These are phyloP conservation scores for Ambrosiella xylebori DNA, from an alignment of 2,329 filamentous ascomycete genomes.

Conservation along the genomic window DNA sequence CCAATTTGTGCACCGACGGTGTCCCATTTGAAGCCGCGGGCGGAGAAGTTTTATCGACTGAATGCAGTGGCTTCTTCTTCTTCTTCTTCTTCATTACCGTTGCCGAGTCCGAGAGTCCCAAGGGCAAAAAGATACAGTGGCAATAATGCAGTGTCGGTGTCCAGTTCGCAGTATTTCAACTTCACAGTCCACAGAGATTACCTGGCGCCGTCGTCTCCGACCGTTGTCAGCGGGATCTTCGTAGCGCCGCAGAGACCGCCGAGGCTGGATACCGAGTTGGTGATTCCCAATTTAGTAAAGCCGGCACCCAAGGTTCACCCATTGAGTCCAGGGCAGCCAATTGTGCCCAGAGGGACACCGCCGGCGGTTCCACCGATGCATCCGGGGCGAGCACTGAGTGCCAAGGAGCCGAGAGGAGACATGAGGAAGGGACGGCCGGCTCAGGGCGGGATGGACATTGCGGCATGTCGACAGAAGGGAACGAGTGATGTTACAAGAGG, in stretches of 20 bases:
- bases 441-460: background rate
- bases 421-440: background rate
- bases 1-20: slow-evolving; percentile 10
- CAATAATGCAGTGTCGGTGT: background rate
- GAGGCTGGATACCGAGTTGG: slow-evolving; percentile 4
- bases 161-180: background rate
- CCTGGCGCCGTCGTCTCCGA: background rate
- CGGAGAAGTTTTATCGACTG: slow-evolving; percentile 3
- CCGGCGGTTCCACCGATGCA: slow-evolving; percentile 11
- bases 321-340: slow-evolving; percentile 5
- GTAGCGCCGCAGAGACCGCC: slow-evolving; percentile 2
- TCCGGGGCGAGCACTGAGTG: slow-evolving; percentile 3
- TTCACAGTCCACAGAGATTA: background rate
- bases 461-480: background rate
- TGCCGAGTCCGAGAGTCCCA: background rate
- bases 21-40: slow-evolving; percentile 4
- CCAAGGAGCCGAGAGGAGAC: background rate
- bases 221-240: background rate
- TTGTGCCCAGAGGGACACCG: background rate
- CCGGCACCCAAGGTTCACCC: slow-evolving; percentile 8
- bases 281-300: slow-evolving; percentile 4
- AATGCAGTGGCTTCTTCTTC: background rate
- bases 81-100: background rate
- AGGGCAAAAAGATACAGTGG: background rate
- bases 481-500: slow-evolving; percentile 1